Conservation (phyloP, 202 grass and related monocot genomes). For the Zoysia matrella region DNA sequence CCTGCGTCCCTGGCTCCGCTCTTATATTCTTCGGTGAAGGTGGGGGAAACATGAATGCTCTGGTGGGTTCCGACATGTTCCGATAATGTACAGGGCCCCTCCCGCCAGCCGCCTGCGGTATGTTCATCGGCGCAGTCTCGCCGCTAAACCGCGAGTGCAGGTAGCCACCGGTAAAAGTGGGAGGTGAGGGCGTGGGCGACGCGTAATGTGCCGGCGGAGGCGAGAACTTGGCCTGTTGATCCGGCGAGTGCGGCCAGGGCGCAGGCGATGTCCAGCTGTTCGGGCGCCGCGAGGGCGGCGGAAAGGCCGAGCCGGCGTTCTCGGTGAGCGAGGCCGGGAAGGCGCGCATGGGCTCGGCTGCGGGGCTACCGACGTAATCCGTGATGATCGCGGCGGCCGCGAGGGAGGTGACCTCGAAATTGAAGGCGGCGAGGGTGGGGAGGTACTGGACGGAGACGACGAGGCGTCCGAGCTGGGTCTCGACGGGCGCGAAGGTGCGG, state of each 20-base stretch:
- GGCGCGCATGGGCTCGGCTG: constrained; percentile 68
- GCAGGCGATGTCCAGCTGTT: constrained; percentile 65
- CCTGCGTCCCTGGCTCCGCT: constrained; percentile 60
- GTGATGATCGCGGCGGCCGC: constrained; percentile 65
- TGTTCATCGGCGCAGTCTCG: constrained; percentile 80
- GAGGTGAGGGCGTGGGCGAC: constrained; percentile 86
- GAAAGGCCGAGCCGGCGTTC: constrained; percentile 31
- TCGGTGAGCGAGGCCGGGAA: constrained; percentile 76
- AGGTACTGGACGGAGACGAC: constrained; percentile 85
- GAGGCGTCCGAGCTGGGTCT: constrained; percentile 84
- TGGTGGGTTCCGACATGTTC: constrained; percentile 80
- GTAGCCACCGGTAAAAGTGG: constrained; percentile 61
- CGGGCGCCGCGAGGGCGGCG: constrained; percentile 42
- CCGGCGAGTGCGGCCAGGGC: constrained; percentile 43
- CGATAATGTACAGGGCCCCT: constrained; percentile 54
- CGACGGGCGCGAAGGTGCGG: constrained; percentile 59
- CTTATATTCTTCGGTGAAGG: constrained; percentile 60
- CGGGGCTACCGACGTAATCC: constrained; percentile 84
- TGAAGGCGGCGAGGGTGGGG: constrained; percentile 66
- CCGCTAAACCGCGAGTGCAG: constrained; percentile 63
- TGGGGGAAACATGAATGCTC: constrained; percentile 73
- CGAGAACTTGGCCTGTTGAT: constrained; percentile 66
- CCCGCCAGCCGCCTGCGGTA: constrained; percentile 51
- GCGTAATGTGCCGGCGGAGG: constrained; percentile 59
- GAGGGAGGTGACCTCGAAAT: constrained; percentile 66